Evolutionary conservation across 495 filamentous ascomycete species (phyloP).

Genomic region (Aspergillus saccharolyticus): DNA sequence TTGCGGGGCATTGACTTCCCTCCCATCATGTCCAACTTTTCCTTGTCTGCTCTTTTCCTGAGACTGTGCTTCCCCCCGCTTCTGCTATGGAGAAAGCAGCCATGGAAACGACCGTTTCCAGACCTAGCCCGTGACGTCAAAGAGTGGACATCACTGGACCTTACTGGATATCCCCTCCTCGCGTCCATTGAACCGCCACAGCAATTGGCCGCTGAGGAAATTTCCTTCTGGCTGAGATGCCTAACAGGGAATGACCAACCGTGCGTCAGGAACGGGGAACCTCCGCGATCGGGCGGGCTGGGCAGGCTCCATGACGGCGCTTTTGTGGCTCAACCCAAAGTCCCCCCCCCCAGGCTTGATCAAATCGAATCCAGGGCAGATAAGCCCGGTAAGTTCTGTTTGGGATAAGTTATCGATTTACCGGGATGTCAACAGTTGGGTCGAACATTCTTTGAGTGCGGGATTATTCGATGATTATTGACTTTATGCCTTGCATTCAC

Average conservation of each 20-base stretch:
- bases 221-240: not conserved
- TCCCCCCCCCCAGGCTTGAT: not conserved
- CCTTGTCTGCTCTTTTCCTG: not conserved
- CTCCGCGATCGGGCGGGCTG: not conserved
- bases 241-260: not conserved
- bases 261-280: not conserved
- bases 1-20: not conserved
- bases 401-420: no score
- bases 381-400: no score
- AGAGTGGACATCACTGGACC: not conserved
- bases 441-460: not conserved
- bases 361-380: not conserved
- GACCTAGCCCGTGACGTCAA: slow-evolving; percentile 1
- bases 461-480: not conserved
- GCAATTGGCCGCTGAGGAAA: not conserved
- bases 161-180: not conserved
- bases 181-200: not conserved
- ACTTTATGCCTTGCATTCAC: not conserved
- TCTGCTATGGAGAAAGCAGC: not conserved
- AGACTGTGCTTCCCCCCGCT: not conserved
- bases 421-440: no score
- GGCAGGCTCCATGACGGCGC: not conserved
- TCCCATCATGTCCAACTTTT: not conserved
- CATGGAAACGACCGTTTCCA: not conserved
- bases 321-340: not conserved